Percentiles rank a stretch among this genome's conserved stretches.
Evolutionary conservation across 2,329 filamentous ascomycete genomes (phyloP).

Genomic region (Fusarium sulawesiense): DNA sequence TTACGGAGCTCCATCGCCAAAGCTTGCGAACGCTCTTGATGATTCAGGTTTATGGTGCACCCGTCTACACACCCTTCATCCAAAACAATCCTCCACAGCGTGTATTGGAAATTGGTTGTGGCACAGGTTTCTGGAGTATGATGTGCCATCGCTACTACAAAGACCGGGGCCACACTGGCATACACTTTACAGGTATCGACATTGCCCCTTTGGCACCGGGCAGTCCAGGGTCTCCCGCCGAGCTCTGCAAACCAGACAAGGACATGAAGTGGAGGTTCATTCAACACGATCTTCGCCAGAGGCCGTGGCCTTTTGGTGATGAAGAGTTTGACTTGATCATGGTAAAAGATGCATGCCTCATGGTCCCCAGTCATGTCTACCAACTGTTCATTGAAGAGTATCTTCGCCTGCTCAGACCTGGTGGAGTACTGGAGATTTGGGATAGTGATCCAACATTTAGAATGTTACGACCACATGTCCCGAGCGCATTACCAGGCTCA

Average conservation of each 20-base stretch:
- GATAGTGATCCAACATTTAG: conserved; percentile 87
- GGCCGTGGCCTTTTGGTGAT: conserved; percentile 81
- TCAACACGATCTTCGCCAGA: conserved; percentile 82
- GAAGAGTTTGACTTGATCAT: conserved; percentile 89
- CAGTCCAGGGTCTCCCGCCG: conserved; percentile 47
- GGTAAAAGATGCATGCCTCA: conserved; percentile 83
- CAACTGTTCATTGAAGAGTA: conserved; percentile 74
- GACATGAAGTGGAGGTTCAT: conserved; percentile 91
- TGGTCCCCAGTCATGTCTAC: conserved; percentile 68
- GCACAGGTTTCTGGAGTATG: conserved; percentile 89
- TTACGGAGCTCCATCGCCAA: conserved; percentile 88
- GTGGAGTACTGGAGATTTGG: conserved; percentile 88
- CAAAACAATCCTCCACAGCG: conserved; percentile 75
- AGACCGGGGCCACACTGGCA: conserved; percentile 72
- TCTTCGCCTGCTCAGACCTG: conserved; percentile 79
- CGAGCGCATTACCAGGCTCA: conserved; percentile 55
- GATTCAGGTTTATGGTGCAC: conserved; percentile 82
- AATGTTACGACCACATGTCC: conserved; percentile 82
- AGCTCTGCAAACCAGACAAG: conserved; percentile 66
- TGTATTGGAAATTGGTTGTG: conserved; percentile 89
- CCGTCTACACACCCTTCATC: conserved; percentile 78
- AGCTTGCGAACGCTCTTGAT: conserved; percentile 84
- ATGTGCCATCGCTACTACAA: conserved; percentile 85
- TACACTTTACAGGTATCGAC: conserved; percentile 86
- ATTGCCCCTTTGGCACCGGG: conserved; percentile 75